These are phyloP conservation scores for Magnolia changhungtana DNA, from an alignment of 164 flowering plant species.

Conservation along the genomic window DNA sequence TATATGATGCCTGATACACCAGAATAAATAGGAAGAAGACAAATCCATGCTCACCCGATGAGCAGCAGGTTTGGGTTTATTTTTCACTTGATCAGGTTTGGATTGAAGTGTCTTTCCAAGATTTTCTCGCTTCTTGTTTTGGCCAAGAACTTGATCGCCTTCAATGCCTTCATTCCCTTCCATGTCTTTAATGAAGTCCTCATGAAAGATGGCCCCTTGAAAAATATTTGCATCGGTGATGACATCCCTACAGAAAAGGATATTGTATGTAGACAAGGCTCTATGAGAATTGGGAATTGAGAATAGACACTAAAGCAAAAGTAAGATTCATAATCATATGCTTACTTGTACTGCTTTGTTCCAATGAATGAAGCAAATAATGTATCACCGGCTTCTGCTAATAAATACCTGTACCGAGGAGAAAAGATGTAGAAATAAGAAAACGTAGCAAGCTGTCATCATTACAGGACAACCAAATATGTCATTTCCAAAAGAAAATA, in stretches of 20 bases:
- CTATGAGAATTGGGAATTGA: neutral
- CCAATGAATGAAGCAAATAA: slow-evolving; percentile 96
- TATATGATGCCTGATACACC: neutral
- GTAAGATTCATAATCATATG: neutral
- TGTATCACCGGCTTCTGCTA: slow-evolving; percentile 98
- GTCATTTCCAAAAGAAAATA: too few species aligned
- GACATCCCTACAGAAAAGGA: slow-evolving; percentile 53
- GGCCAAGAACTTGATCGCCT: slow-evolving; percentile 28
- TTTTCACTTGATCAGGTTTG: slow-evolving; percentile 42
- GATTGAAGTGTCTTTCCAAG: slow-evolving; percentile 30
- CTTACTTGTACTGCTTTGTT: slow-evolving; percentile 94
- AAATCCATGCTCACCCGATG: slow-evolving; percentile 56
- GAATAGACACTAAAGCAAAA: neutral
- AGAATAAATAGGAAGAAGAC: neutral
- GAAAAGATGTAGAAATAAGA: neutral
- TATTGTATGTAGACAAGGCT: slow-evolving; percentile 3
- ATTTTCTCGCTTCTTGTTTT: slow-evolving; percentile 34
- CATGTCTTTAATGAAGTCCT: slow-evolving; percentile 54
- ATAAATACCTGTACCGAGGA: slow-evolving; percentile 56
- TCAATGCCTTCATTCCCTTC: slow-evolving; percentile 38
- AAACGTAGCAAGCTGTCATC: too few species aligned
- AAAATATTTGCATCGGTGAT: slow-evolving; percentile 90
- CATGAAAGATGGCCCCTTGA: slow-evolving; percentile 94
- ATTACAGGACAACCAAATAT: too few species aligned
- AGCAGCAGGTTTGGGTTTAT: slow-evolving; percentile 78